Percentiles rank a stretch among this genome's conserved stretches.
These are phyloP conservation scores for Hanseniaspora singularis DNA, from an alignment of 805 yeast genomes.

Conservation along the genomic window DNA sequence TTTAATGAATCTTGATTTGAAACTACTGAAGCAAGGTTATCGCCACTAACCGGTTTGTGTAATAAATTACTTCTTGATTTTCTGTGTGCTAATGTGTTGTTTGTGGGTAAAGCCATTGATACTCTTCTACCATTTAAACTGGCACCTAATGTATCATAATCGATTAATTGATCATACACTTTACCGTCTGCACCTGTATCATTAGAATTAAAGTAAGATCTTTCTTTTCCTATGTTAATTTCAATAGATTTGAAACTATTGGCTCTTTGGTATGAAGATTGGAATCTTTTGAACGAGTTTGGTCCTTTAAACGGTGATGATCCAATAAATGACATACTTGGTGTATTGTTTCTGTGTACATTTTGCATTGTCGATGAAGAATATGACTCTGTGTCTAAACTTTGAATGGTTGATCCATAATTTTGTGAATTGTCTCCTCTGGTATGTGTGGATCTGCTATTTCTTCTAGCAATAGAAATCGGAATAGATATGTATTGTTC, in stretches of 20 bases:
- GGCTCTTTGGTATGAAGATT: slow-evolving; percentile 67
- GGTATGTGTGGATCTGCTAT: not conserved
- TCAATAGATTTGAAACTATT: slow-evolving; percentile 56
- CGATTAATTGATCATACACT: slow-evolving; percentile 47
- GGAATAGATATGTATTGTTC: slow-evolving; percentile 11
- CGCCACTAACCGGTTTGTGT: not conserved
- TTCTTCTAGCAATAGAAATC: slow-evolving; percentile 10
- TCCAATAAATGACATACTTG: not conserved
- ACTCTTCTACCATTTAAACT: slow-evolving; percentile 50
- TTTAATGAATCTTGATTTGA: too few species aligned
- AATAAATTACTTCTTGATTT: not conserved
- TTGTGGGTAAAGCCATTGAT: slow-evolving; percentile 33
- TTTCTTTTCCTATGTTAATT: slow-evolving; percentile 30
- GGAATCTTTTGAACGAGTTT: slow-evolving; percentile 66
- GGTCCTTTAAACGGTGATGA: slow-evolving; percentile 42
- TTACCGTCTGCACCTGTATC: not conserved
- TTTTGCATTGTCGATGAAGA: not conserved
- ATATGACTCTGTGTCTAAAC: too few species aligned
- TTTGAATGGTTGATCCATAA: not conserved
- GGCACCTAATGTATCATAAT: slow-evolving; percentile 59
- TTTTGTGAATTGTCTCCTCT: not conserved
- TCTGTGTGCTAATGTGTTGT: not conserved
- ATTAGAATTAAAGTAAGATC: slow-evolving; percentile 51
- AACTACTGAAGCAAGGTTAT: too few species aligned
- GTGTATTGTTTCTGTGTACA: slow-evolving; percentile 20